Base-by-base conservation (phyloP, 306 rosid species). In the Cercis canadensis region DNA sequence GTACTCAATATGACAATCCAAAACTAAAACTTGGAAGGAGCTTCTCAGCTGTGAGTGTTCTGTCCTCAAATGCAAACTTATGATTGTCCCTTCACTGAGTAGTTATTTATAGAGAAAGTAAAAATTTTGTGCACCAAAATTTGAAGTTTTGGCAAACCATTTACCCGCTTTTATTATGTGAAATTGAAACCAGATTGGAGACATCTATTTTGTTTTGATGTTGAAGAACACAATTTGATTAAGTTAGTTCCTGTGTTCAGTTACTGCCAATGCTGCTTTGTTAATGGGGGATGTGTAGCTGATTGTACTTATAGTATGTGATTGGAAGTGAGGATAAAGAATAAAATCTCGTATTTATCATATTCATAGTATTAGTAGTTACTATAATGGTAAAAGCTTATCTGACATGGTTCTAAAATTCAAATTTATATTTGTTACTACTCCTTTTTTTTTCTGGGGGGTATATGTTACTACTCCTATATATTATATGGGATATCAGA, bases 21-120 rank as follows among this genome's bases (percentile, higher is more conserved):
- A 79, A 73, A 74, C 34, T 70, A 11, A 79, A 73, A 74, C 34
- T 47, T 43, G 82, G 72, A 33, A 69, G 62, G 60, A 73, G 47
- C 66, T 62, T 78, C 57, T 53, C 87, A 17, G 57, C 88, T 74
- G 97, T 87, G 73, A 87, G 91, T 83, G 45, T 64, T 31, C 40
- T 52, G 33, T 19, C 16, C 58, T 9, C 53, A 33, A n/a, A 39
- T 65, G 62, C 39, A 37, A 16, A 24, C 29, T 24, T 24, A 1
- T 16, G 56, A 12, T 60, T 31, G 31, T 4, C 55, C 55, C 21
- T 18, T 52, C 21, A 33, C 56, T 16, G 52, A 5, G 43, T 41
- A 5, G 57, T 62, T 45, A 49, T 70, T 34, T 12, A 19, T 10
- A 10, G 50, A 53, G 33, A 37, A 58, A 44, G 24, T 65, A 67